Percentiles rank a stretch among this genome's conserved stretches.
Evolutionary conservation across 331 rosid species (phyloP).

Genomic region (Arachis monticola): DNA sequence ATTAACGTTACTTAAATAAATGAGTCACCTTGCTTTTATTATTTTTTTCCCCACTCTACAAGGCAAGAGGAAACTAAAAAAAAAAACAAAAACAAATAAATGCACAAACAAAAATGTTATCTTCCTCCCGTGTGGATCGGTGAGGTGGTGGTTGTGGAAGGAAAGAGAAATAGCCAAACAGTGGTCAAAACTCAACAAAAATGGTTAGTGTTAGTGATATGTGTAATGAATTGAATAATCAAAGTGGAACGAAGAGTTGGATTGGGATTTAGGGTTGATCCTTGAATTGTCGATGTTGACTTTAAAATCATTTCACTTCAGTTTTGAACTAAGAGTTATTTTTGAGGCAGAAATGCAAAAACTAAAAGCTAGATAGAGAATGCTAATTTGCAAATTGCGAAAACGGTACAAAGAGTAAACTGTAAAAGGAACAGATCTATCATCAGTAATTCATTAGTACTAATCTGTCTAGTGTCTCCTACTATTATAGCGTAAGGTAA

Average conservation of each 20-base stretch:
- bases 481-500: too few relatives aligned
- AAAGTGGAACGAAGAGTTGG: slow-evolving; percentile 8
- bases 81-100: neutral
- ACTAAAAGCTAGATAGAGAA: too few relatives aligned
- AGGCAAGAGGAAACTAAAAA: neutral
- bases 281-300: slow-evolving; percentile 25
- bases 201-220: slow-evolving; percentile 3
- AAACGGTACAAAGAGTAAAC: too few relatives aligned
- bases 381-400: too few relatives aligned
- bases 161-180: slow-evolving; percentile 22
- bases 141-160: slow-evolving; percentile 14
- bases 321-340: too few relatives aligned
- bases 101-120: slow-evolving; percentile 8
- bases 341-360: neutral
- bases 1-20: slow-evolving; percentile 41
- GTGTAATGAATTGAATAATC: slow-evolving; percentile 15
- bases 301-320: slow-evolving; percentile 19
- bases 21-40: neutral
- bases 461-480: too few relatives aligned
- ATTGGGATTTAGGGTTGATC: slow-evolving; percentile 24
- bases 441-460: too few relatives aligned
- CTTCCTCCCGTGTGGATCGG: slow-evolving; percentile 33
- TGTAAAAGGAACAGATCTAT: too few relatives aligned
- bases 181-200: slow-evolving; percentile 20
- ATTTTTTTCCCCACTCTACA: slow-evolving; percentile 5